phyloP scores from a whole-genome alignment of 23 red algal species.

The Cyanidium caldarium region DNA sequence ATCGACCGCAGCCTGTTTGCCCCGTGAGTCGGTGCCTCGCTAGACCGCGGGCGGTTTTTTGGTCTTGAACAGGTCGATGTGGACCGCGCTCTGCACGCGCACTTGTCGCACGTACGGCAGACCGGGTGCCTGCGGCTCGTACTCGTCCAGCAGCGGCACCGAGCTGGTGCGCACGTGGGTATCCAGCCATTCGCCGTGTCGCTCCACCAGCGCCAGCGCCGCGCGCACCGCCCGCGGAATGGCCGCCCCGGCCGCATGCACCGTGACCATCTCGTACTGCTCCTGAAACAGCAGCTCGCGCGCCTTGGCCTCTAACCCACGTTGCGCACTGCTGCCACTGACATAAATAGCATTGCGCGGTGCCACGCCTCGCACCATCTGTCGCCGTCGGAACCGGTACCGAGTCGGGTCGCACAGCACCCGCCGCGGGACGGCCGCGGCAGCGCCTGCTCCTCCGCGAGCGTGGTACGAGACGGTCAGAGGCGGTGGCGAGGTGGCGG shows the following conservation, averaged over 20 bases:
- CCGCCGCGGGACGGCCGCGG: background rate
- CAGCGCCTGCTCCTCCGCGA: too few species aligned
- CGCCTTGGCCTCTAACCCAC: background rate
- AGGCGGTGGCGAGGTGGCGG: too few species aligned
- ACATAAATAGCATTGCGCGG: background rate
- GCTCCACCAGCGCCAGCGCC: background rate
- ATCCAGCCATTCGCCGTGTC: background rate
- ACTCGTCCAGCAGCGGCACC: background rate
- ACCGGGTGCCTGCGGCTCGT: background rate
- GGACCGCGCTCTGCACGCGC: constrained; percentile 2
- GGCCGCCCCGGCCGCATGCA: background rate
- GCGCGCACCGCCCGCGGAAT: background rate
- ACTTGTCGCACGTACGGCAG: background rate
- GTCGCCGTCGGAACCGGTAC: constrained; percentile 1
- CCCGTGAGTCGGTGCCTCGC: background rate
- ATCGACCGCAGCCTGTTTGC: background rate
- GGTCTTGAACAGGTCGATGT: background rate
- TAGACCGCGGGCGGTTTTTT: background rate
- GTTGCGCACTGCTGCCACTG: background rate
- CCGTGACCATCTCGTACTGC: background rate
- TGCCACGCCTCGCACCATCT: background rate
- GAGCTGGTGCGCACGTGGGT: background rate
- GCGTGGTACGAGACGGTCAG: too few species aligned
- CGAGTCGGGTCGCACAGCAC: background rate
- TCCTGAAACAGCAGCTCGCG: background rate